Percentiles rank a stretch among this genome's conserved stretches.
These are phyloP conservation scores for Neofusicoccum umdonicola DNA, from an alignment of 2,329 filamentous ascomycete genomes.

Conservation along the genomic window DNA sequence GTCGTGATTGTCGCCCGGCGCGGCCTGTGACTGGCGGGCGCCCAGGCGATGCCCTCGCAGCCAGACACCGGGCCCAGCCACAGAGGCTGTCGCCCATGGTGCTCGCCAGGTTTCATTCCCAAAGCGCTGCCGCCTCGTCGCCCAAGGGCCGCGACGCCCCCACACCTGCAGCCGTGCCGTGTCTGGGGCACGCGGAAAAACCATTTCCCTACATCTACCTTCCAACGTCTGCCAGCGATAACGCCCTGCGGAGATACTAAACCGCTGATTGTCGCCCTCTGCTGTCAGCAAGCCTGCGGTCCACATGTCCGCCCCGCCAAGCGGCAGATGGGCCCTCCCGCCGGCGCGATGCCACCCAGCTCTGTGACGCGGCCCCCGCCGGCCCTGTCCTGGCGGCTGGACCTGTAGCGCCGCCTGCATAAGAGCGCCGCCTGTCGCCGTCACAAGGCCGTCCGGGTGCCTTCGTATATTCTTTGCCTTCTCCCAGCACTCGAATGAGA, in stretches of 20 bases:
- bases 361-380: not conserved
- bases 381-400: not conserved
- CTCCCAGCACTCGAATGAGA: not conserved
- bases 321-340: not conserved
- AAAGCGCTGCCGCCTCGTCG: slow-evolving; percentile 2
- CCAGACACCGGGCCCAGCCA: slow-evolving; percentile 4
- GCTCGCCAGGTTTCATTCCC: slow-evolving; percentile 13
- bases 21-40: slow-evolving; percentile 6
- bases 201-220: not conserved
- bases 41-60: not conserved
- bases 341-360: not conserved
- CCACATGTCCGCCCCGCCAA: not conserved
- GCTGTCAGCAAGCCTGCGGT: not conserved
- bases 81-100: not conserved
- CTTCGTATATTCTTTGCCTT: slow-evolving; percentile 5
- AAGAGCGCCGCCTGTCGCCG: not conserved
- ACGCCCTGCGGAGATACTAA: not conserved
- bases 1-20: slow-evolving; percentile 14
- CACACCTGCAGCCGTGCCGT: slow-evolving; percentile 9
- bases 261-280: not conserved
- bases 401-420: not conserved
- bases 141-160: not conserved
- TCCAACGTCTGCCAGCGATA: not conserved
- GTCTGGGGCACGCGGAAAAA: slow-evolving; percentile 8
- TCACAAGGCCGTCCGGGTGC: slow-evolving; percentile 8